Base-by-base conservation (phyloP, 495 filamentous ascomycete genomes). In the Talaromyces liani region DNA sequence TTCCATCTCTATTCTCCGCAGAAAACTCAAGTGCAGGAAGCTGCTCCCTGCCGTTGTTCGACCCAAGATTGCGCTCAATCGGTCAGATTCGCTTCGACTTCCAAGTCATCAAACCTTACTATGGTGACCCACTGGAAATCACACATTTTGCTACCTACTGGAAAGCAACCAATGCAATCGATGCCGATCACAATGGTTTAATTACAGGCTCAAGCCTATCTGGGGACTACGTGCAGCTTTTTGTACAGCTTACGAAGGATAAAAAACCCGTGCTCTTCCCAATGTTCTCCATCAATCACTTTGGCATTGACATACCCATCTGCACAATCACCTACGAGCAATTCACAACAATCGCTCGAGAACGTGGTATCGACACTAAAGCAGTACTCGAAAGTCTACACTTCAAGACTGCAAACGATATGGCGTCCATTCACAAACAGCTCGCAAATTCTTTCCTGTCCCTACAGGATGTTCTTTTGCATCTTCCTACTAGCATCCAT, bases 101-200 rank as follows among this genome's bases (percentile, higher is more conserved):
- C 66, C 93, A 97, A 72, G 90, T 98, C 36, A 97, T 98, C 70
- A 96, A 96, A 71, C 93, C 94, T 2, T 98, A 97, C 75, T 86
- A 87, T 65, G 93, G 95, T n/a, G 88, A 89, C 65, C 91, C 95
- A 2, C 77, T 98, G 41, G 95, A 98, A 72, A 97, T 98, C 60
- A 95, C 93, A 1, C 91, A 97, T 67, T 98, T 98, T 71, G 94
- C 96, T 61, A 98, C 94, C 3, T 98, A 98, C 75, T 98, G 94
- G 94, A 98, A 97, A 75, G 93, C 93, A 1, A 98, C 95, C 4
- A 96, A 91, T 69, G 91, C 95, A 64, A 78, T 92, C 51, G 91
- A 96, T 69, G 84, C 86, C 16, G 88, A 90, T 60, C 89, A 91
- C 51, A 92, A 81, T 70, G 88, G 90, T 49, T 84, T 97, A 33